Percentiles rank a stretch among this genome's conserved stretches.
Evolutionary conservation across 2,329 filamentous ascomycete species (phyloP).

Genomic region (Ophiostoma angusticollis): DNA sequence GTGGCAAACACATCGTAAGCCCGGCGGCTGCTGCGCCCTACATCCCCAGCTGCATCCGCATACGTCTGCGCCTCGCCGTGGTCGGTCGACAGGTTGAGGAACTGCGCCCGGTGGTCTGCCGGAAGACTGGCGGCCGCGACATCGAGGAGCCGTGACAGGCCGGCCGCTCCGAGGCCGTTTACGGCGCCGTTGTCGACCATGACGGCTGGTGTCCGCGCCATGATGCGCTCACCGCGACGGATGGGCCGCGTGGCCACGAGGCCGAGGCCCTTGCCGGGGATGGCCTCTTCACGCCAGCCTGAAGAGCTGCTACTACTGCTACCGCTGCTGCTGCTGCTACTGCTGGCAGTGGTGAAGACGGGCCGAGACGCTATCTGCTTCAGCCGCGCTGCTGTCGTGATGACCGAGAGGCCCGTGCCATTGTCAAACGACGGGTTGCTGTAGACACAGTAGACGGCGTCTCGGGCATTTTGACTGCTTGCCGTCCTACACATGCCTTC

Average conservation of each 20-base stretch:
- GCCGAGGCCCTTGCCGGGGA: slow-evolving; percentile 21
- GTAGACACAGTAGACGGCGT: slow-evolving; percentile 5
- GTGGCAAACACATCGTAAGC: slow-evolving; percentile 21
- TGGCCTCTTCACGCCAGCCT: slow-evolving; percentile 13
- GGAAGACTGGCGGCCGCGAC: slow-evolving; percentile 18
- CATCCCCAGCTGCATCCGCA: too few species aligned
- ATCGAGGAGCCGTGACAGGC: slow-evolving; percentile 16
- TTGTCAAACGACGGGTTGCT: background rate
- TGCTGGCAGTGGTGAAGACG: background rate
- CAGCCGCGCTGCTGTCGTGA: background rate
- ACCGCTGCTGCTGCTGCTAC: background rate
- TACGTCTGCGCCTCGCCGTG: slow-evolving; percentile 8
- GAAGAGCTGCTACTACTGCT: background rate
- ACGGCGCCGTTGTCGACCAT: slow-evolving; percentile 22
- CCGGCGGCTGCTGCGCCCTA: slow-evolving; percentile 13
- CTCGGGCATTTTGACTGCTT: background rate
- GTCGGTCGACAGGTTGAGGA: slow-evolving; percentile 20
- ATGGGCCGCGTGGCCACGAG: slow-evolving; percentile 20
- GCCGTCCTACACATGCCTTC: background rate
- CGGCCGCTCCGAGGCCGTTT: slow-evolving; percentile 11
- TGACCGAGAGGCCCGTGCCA: slow-evolving; percentile 1
- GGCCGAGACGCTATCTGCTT: slow-evolving; percentile 1
- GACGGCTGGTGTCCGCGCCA: slow-evolving; percentile 20
- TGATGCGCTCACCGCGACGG: slow-evolving; percentile 17
- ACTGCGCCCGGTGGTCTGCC: slow-evolving; percentile 11